Conservation (phyloP, 345 rosid species). For the Salix arbutifolia region DNA sequence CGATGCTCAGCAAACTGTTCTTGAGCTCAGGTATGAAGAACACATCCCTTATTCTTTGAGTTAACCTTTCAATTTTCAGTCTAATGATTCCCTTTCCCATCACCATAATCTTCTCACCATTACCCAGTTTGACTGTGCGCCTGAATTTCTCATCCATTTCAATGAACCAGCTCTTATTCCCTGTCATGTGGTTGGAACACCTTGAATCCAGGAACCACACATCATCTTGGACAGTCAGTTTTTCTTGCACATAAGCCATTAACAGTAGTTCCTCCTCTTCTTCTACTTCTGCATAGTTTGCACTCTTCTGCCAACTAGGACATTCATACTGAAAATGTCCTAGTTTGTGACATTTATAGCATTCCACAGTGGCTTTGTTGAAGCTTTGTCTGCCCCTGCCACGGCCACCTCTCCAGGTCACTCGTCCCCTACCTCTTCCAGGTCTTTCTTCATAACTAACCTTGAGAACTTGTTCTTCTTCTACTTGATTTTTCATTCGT, state of each 20-base stretch:
- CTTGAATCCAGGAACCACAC: conserved; percentile 1
- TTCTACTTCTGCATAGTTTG: not conserved
- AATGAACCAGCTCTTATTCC: not conserved
- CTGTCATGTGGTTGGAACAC: conserved; percentile 1
- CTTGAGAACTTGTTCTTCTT: not conserved
- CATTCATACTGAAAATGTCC: not conserved
- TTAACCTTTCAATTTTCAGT: not conserved
- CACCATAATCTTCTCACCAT: not conserved
- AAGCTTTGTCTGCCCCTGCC: not conserved
- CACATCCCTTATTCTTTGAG: not conserved
- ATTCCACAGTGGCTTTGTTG: not conserved
- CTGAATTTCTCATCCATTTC: not conserved
- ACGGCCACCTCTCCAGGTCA: not conserved
- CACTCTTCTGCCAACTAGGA: not conserved
- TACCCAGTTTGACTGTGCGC: not conserved
- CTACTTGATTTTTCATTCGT: not conserved
- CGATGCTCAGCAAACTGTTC: not conserved
- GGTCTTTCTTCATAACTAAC: not conserved
- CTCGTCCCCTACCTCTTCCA: not conserved
- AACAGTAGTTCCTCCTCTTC: too few relatives aligned
- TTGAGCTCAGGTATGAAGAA: not conserved
- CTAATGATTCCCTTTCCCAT: not conserved
- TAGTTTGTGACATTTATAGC: not conserved
- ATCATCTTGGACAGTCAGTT: too few relatives aligned
- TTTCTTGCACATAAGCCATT: too few relatives aligned